Evolutionary conservation across 2,329 filamentous ascomycete genomes (phyloP), one percentile per base, ranked within the genome.

Genomic region (Xylariaceae sp.): DNA sequence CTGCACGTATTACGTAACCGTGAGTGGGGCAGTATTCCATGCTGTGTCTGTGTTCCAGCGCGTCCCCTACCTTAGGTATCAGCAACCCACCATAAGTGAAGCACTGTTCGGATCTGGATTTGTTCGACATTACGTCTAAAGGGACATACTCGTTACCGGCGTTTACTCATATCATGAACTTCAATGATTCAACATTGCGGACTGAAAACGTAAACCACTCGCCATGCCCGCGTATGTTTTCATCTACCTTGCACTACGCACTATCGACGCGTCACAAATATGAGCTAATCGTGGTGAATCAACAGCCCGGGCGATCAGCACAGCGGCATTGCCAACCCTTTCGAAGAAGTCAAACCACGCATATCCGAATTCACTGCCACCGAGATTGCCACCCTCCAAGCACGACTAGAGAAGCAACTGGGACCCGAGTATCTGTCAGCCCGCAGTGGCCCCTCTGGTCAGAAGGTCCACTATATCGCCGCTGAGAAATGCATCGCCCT

Each of bases 351-450:
- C 2, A 82, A 82, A 70, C 85, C 82, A 46, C 85, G 85, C 37
- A 83, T 96, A 26, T 88, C 84, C 49, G 86, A 90, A 71, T 99
- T 91, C 78, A 96, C 92, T 0, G 92, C 93, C n/a, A 82, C 86
- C 65, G 89, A 99, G 72, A 94, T 97, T 56, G 92, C 92, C 19
- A 94, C 91, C 0, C 81, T 99, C 12, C 90, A 96, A 70, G 86
- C 86, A 64, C 87, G 91, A 28, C 85, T 99, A 26, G 91, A 98
- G 71, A 96, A 93, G 71, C 93, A 97, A 71, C 85, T 99, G 9
- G 95, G 95, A 0, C 95, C 95, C 0, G 96, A 99, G 76, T 99
- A 96, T 73, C 91, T 99, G 56, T 98, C 94, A 2, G 86, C 91
- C 37, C 84, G 95, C 69, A 81, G 89, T 12, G 95, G 95, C 2